Evolutionary conservation across 2,329 filamentous ascomycete species (phyloP), one percentile per base, ranked within the genome.

Genomic region (Cladosporium sphaerospermum): DNA sequence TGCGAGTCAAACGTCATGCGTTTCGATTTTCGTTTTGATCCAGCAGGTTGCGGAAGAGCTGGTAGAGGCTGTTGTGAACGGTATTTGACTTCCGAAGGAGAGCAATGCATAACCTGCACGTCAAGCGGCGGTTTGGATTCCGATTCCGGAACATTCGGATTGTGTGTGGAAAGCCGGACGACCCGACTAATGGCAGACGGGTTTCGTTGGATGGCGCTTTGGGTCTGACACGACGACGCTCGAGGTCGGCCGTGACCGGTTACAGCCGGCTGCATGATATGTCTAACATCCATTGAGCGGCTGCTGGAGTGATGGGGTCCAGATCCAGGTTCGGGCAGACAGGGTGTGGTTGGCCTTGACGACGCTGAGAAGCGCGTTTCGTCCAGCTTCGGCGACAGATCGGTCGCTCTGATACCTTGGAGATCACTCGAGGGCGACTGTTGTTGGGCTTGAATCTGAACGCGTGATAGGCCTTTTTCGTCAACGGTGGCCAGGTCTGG

Each of bases 381-480:
- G 34, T 40, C 28, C 7, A 54, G 57, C 43, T 56, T 56, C 13
- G 52, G 28, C 9, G 51, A 34, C 3, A 81, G 64, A 54, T 76
- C 71, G 14, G 78, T 71, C 2, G 76, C 75, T 45, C 72, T 72
- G 47, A 81, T 81, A 9, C 78, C 78, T 58, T 74, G 75, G 11
- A 81, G 71, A 47, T 72, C 70, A 23, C 70, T 69, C 45, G 69
- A 69, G 7, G 79, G 76, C 41, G 71, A 68, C 61, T 82, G 78
- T 16, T 76, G 76, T 34, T 77, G n/a, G 13, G n/a, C 36, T 74
- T 43, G 76, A 74, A 50, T 78, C 74, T 28, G 76, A 73, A 80
- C 76, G 6, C 73, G 74, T 28, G 75, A 74, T 16, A 82, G 68
- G 31, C 80, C 75, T 53, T 74, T 71, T 52, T 78, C 73, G 50